phyloP scores from a whole-genome alignment of 2,329 filamentous ascomycete species.

The Exophiala oligosperma region DNA sequence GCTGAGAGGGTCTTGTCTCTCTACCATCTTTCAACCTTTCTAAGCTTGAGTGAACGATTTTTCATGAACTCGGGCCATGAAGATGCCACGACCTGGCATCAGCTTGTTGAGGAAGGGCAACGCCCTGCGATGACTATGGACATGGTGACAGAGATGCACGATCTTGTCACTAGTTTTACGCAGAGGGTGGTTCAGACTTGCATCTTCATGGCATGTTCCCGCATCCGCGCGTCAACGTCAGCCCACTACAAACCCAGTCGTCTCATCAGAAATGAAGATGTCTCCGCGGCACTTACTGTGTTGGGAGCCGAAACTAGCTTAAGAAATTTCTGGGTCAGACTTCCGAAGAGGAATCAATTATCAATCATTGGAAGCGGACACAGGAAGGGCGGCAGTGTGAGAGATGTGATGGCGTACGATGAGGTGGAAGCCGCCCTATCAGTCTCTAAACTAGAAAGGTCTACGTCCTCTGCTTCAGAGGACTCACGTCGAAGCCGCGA shows the following conservation, averaged over 20 bases:
- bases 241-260: slow-evolving; percentile 33
- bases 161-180: slow-evolving; percentile 66
- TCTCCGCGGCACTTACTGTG: slow-evolving; percentile 55
- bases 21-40: slow-evolving; percentile 61
- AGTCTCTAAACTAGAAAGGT: slow-evolving; percentile 7
- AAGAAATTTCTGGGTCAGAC: slow-evolving; percentile 52
- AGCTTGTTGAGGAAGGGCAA: slow-evolving; percentile 52
- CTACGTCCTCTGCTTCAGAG: slow-evolving; percentile 1
- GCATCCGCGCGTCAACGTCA: slow-evolving; percentile 56
- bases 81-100: slow-evolving; percentile 67
- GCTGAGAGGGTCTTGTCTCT: slow-evolving; percentile 38
- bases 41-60: slow-evolving; percentile 62
- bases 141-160: slow-evolving; percentile 73
- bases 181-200: slow-evolving; percentile 68
- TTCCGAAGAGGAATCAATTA: slow-evolving; percentile 54
- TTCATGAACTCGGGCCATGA: slow-evolving; percentile 69
- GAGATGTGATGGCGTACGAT: slow-evolving; percentile 12
- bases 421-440: slow-evolving; percentile 30
- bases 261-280: slow-evolving; percentile 49
- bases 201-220: slow-evolving; percentile 69
- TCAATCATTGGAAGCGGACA: slow-evolving; percentile 39
- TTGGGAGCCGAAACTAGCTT: slow-evolving; percentile 48
- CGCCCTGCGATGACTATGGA: slow-evolving; percentile 72
- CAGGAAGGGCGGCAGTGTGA: slow-evolving; percentile 18
- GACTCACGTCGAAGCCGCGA: background rate